A percentile compares a stretch with the other conserved stretches of the same genome.
These are phyloP conservation scores for Globisporangium camurandrum DNA, from an alignment of 352 stramenopile genomes.

Conservation along the genomic window DNA sequence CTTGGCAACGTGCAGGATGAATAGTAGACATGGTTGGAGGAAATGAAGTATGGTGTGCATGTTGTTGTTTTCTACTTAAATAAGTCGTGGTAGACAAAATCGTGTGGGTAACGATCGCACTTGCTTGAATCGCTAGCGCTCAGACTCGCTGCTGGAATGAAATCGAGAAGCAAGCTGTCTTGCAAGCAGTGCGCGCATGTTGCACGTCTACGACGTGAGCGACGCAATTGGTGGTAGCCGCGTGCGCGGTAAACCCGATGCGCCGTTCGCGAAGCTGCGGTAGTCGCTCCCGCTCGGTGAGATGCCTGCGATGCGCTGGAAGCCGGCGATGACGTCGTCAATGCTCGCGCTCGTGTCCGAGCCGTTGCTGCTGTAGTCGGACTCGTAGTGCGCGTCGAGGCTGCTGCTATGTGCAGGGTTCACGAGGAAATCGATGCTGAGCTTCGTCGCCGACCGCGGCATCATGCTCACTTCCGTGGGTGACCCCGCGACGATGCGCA, in stretches of 20 bases:
- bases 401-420: constrained; percentile 19
- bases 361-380: constrained; percentile 8
- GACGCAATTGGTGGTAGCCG: constrained; percentile 9
- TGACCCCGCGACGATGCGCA: constrained; percentile 16
- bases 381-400: constrained; percentile 2
- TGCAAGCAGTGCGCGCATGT: too few relatives aligned
- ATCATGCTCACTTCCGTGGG: constrained; percentile 17
- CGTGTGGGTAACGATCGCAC: too few relatives aligned
- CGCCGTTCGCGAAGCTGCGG: not conserved
- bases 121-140: too few relatives aligned
- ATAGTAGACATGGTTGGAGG: too few relatives aligned
- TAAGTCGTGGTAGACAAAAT: too few relatives aligned
- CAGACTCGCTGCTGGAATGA: too few relatives aligned
- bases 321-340: constrained; percentile 11
- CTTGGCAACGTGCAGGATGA: too few relatives aligned
- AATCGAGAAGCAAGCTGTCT: too few relatives aligned
- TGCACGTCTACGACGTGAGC: constrained; percentile 3
- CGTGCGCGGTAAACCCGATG: not conserved
- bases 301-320: constrained; percentile 13
- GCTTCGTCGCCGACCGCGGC: constrained; percentile 27
- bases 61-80: too few relatives aligned
- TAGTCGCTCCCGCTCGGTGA: constrained; percentile 9
- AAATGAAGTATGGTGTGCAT: too few relatives aligned
- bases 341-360: constrained; percentile 8
- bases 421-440: constrained; percentile 56